Evolutionary conservation across 192 early-diverging fungal genomes (phyloP).

Genomic region (Mortierella alpina): DNA sequence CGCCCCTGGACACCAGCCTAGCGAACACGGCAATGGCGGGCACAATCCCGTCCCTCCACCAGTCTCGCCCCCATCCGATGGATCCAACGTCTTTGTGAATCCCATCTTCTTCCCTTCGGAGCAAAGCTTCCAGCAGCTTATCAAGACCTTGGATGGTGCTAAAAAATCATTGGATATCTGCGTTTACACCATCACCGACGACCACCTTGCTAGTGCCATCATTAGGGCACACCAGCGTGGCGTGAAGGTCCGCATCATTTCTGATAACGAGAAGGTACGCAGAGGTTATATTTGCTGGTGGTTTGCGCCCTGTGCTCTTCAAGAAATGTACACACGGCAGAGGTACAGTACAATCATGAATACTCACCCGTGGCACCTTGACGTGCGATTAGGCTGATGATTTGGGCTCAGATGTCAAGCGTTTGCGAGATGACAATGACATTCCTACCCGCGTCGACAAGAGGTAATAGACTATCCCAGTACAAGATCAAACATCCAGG

Average conservation of each 20-base stretch:
- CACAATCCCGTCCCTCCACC: conserved; percentile 5
- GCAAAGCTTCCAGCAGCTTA: conserved; percentile 63
- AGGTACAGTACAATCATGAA: background rate
- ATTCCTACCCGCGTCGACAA: conserved; percentile 63
- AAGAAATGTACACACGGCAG: background rate
- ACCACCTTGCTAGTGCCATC: conserved; percentile 75
- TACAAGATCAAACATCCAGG: background rate
- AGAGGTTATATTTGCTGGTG: conserved; percentile 9
- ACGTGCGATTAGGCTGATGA: conserved; percentile 56
- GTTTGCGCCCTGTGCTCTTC: background rate
- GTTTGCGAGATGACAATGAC: conserved; percentile 55
- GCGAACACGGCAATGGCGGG: too few species aligned
- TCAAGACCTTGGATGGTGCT: conserved; percentile 65
- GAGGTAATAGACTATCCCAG: conserved; percentile 55
- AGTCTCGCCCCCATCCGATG: background rate
- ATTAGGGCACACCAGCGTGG: conserved; percentile 56
- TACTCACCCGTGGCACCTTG: background rate
- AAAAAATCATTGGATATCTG: conserved; percentile 72
- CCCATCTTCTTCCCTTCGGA: conserved; percentile 73
- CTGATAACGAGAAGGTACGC: conserved; percentile 73
- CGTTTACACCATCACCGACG: conserved; percentile 81
- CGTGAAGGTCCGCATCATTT: conserved; percentile 73
- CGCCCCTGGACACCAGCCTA: conserved; percentile 24
- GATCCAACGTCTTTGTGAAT: conserved; percentile 36
- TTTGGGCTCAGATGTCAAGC: conserved; percentile 66